These are phyloP conservation scores for Sphagnum tenellum DNA, from an alignment of 225 moss, liverwort and hornwort genomes.

Conservation along the genomic window DNA sequence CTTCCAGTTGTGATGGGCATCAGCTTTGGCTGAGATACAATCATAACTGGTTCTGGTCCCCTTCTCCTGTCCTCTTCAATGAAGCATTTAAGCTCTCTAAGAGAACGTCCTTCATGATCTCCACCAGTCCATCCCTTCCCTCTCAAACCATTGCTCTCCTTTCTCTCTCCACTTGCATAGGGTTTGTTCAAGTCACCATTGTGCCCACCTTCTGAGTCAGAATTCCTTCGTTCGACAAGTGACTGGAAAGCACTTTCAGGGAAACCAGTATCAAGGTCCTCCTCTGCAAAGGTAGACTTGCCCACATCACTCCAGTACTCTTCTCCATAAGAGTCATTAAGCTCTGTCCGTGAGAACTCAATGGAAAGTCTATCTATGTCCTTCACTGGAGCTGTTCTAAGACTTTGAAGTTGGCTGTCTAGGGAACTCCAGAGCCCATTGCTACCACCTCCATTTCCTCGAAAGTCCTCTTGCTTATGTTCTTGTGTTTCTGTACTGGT, in stretches of 20 bases:
- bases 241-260: conserved; percentile 26
- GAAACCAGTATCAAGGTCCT: conserved; percentile 19
- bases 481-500: conserved; percentile 12
- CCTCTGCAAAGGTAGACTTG: conserved; percentile 17
- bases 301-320: conserved; percentile 49
- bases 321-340: conserved; percentile 44
- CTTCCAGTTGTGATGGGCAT: conserved; percentile 22
- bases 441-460: conserved; percentile 17
- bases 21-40: conserved; percentile 78
- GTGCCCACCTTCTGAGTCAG: conserved; percentile 22
- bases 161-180: conserved; percentile 17
- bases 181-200: conserved; percentile 15
- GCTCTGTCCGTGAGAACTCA: conserved; percentile 27
- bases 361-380: conserved; percentile 19
- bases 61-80: conserved; percentile 67
- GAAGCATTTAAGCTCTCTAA: conserved; percentile 67
- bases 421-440: conserved; percentile 15
- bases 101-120: conserved; percentile 13
- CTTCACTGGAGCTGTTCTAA: conserved; percentile 18
- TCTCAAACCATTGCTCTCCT: conserved; percentile 28
- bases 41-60: conserved; percentile 66
- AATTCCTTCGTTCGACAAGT: conserved; percentile 22
- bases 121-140: conserved; percentile 43
- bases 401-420: conserved; percentile 11
- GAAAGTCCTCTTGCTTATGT: conserved; percentile 20